These are phyloP conservation scores for Aureobasidium lini DNA, from an alignment of 2,329 filamentous ascomycete genomes.

Conservation along the genomic window DNA sequence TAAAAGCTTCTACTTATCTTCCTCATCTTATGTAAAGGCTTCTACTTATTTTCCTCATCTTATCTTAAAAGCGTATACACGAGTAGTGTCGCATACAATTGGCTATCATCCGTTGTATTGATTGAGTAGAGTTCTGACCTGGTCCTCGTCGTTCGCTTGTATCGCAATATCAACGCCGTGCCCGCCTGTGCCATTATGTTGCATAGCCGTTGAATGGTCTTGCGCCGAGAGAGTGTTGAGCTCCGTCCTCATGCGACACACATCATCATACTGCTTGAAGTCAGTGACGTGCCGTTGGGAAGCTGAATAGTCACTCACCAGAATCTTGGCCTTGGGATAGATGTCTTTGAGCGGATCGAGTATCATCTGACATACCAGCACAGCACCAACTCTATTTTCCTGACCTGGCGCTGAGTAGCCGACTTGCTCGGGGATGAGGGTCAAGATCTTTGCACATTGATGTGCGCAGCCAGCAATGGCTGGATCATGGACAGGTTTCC, in stretches of 20 bases:
- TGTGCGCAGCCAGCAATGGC: conserved; percentile 7
- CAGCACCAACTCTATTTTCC: neutral
- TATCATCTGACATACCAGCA: conserved; percentile 4
- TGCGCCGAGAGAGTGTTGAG: neutral
- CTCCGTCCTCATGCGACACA: neutral
- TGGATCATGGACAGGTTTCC: conserved; percentile 6
- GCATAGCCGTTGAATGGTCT: neutral
- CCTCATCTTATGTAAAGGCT: neutral
- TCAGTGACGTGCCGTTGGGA: neutral
- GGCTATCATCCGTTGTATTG: neutral
- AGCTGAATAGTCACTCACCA: neutral
- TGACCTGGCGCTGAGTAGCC: neutral
- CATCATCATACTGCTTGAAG: neutral
- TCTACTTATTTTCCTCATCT: too few relatives aligned
- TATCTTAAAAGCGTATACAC: neutral
- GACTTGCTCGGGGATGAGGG: neutral
- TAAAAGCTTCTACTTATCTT: too few relatives aligned
- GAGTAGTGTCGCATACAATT: too few relatives aligned
- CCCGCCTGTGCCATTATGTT: neutral
- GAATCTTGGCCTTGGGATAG: conserved; percentile 4
- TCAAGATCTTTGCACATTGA: conserved; percentile 8
- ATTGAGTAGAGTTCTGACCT: neutral
- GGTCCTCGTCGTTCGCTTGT: neutral
- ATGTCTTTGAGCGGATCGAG: conserved; percentile 6
- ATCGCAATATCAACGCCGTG: neutral